A percentile compares a stretch with the other conserved stretches of the same genome.
phyloP scores from a whole-genome alignment of 495 filamentous ascomycete genomes.

The Penicillium subrubescens region DNA sequence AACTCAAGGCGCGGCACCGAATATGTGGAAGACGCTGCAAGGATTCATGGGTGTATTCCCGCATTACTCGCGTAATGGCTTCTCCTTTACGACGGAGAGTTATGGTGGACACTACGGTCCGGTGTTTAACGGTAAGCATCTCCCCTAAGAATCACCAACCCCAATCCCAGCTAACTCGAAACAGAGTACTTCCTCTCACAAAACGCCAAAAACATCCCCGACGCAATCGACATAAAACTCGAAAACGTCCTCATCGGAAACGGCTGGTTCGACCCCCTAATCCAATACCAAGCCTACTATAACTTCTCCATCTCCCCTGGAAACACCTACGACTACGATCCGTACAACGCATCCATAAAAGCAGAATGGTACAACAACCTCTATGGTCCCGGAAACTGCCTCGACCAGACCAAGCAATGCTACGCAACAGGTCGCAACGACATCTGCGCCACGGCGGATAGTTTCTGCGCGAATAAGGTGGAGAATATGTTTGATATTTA shows the following conservation, averaged over 20 bases:
- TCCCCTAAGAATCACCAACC: slow-evolving; percentile 42
- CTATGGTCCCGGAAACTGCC: slow-evolving; percentile 63
- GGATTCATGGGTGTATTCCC: slow-evolving; percentile 68
- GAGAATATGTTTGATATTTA: slow-evolving; percentile 55
- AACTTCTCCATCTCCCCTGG: slow-evolving; percentile 59
- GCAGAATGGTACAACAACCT: slow-evolving; percentile 60
- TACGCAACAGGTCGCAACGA: slow-evolving; percentile 44
- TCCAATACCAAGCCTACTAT: slow-evolving; percentile 66
- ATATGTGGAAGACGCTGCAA: slow-evolving; percentile 62
- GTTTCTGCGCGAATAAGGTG: slow-evolving; percentile 57
- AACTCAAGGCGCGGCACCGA: slow-evolving; percentile 56
- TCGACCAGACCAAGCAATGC: slow-evolving; percentile 55
- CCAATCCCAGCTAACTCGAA: slow-evolving; percentile 47
- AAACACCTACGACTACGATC: slow-evolving; percentile 61
- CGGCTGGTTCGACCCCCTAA: slow-evolving; percentile 60
- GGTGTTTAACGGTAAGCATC: slow-evolving; percentile 46
- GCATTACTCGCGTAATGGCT: slow-evolving; percentile 55
- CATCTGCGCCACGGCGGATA: slow-evolving; percentile 52
- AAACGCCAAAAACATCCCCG: slow-evolving; percentile 31
- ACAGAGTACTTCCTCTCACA: slow-evolving; percentile 37
- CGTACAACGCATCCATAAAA: slow-evolving; percentile 49
- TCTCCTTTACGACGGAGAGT: slow-evolving; percentile 61
- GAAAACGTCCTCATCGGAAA: slow-evolving; percentile 60
- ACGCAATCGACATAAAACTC: slow-evolving; percentile 53
- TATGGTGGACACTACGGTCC: slow-evolving; percentile 67